phyloP scores from a whole-genome alignment of 2,329 filamentous ascomycete species.

The Aureobasidium pullulans region DNA sequence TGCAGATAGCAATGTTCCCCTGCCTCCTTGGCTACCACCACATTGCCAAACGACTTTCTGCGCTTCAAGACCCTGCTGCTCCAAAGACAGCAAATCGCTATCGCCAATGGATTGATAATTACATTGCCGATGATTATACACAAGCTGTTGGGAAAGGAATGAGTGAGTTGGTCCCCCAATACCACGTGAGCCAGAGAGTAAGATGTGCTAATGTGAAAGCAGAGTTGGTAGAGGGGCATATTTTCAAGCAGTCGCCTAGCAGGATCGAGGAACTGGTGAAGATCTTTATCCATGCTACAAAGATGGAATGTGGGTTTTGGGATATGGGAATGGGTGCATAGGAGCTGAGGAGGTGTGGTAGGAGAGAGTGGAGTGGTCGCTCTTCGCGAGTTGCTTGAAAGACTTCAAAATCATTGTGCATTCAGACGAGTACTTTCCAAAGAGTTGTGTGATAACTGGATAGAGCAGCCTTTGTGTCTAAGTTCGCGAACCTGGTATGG shows the following conservation, averaged over 20 bases:
- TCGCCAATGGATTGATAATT: conserved; percentile 88
- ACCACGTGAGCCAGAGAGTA: not conserved
- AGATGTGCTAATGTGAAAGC: not conserved
- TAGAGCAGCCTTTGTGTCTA: no score
- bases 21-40: conserved; percentile 85
- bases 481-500: no score
- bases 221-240: conserved; percentile 71
- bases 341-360: not conserved
- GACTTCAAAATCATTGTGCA: no score
- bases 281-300: conserved; percentile 83
- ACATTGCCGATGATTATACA: conserved; percentile 71
- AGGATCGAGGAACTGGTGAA: conserved; percentile 74
- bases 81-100: conserved; percentile 45
- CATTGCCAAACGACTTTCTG: conserved; percentile 64
- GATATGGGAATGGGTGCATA: conserved; percentile 50
- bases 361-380: not conserved
- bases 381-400: no score
- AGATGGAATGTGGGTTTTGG: conserved; percentile 72
- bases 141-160: conserved; percentile 63
- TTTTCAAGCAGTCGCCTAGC: conserved; percentile 62
- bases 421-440: no score
- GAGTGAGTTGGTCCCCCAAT: conserved; percentile 41
- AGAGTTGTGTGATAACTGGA: no score
- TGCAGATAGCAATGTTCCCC: conserved; percentile 77
- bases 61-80: conserved; percentile 47